phyloP scores from a whole-genome alignment of 768 basidiomycete species.

The Rickenella mellea region DNA sequence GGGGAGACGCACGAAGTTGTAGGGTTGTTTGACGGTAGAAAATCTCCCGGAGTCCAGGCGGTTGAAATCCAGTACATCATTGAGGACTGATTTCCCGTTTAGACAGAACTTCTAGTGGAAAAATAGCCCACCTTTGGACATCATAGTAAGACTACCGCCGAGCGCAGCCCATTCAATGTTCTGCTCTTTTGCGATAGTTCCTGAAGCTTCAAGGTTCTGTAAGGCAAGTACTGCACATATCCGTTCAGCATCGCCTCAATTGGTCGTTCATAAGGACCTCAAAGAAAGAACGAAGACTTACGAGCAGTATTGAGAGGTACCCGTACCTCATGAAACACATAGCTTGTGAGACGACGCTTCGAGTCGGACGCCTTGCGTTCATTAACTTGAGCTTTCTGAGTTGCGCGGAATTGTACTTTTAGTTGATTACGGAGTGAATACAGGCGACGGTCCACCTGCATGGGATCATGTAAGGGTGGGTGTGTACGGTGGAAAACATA shows the following conservation, averaged over 20 bases:
- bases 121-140: constrained; percentile 25
- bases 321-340: constrained; percentile 33
- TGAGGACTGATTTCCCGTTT: constrained; percentile 23
- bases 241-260: background rate
- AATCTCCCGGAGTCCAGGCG: constrained; percentile 28
- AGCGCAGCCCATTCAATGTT: constrained; percentile 30
- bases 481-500: too few relatives aligned
- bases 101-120: background rate
- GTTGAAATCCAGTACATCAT: constrained; percentile 23
- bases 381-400: constrained; percentile 60
- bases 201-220: constrained; percentile 30
- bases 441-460: constrained; percentile 52
- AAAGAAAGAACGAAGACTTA: too few relatives aligned
- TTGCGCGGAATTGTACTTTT: constrained; percentile 56
- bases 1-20: constrained; percentile 22
- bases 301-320: constrained; percentile 37
- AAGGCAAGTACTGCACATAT: constrained; percentile 29
- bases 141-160: constrained; percentile 19
- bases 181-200: constrained; percentile 18
- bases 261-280: background rate
- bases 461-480: too few relatives aligned
- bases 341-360: constrained; percentile 28
- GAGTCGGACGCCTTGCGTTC: constrained; percentile 44
- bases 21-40: constrained; percentile 29
- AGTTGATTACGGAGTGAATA: constrained; percentile 69